Percentiles rank a stretch among this genome's conserved stretches.
Evolutionary conservation across 2,329 filamentous ascomycete genomes (phyloP).

Genomic region (Pseudomassariella vexata): DNA sequence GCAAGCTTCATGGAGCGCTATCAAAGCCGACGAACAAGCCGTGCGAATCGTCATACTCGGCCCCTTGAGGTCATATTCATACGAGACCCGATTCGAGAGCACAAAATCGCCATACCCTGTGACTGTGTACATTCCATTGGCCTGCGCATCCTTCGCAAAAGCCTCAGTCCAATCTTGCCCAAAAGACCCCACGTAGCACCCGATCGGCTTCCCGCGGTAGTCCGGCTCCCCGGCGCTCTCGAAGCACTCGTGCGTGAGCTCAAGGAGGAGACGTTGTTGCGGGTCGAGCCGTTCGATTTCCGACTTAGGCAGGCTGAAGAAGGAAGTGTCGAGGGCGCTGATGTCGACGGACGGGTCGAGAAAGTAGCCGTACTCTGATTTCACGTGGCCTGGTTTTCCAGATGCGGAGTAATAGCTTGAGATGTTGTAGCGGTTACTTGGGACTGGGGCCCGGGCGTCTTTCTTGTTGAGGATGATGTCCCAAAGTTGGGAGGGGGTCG

Average conservation of each 20-base stretch:
- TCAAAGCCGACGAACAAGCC: slow-evolving; percentile 27
- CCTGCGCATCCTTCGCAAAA: slow-evolving; percentile 14
- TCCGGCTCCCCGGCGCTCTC: slow-evolving; percentile 22
- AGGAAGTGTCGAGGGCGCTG: slow-evolving; percentile 12
- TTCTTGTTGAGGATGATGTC: slow-evolving; percentile 8
- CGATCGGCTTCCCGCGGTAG: slow-evolving; percentile 23
- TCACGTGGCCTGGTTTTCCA: slow-evolving; percentile 12
- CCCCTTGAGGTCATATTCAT: slow-evolving; percentile 22
- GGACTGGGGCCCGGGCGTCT: slow-evolving; percentile 11
- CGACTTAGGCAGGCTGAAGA: slow-evolving; percentile 15
- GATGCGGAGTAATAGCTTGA: slow-evolving; percentile 4
- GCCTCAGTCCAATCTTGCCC: slow-evolving; percentile 23
- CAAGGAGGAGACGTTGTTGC: slow-evolving; percentile 20
- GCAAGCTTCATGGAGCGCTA: slow-evolving; percentile 26
- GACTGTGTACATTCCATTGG: slow-evolving; percentile 14
- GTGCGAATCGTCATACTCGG: slow-evolving; percentile 21
- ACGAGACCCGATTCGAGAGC: slow-evolving; percentile 18
- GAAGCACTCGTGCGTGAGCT: slow-evolving; percentile 22
- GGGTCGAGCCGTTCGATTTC: slow-evolving; percentile 21
- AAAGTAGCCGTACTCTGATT: slow-evolving; percentile 10
- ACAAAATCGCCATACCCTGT: slow-evolving; percentile 21
- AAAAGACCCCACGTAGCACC: slow-evolving; percentile 25
- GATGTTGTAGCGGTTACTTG: slow-evolving; percentile 11
- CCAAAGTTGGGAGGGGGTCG: slow-evolving; percentile 8
- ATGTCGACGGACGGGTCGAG: slow-evolving; percentile 10